These are phyloP conservation scores for Endotrypanum monterogeii DNA, from an alignment of 208 protist species.

Conservation along the genomic window DNA sequence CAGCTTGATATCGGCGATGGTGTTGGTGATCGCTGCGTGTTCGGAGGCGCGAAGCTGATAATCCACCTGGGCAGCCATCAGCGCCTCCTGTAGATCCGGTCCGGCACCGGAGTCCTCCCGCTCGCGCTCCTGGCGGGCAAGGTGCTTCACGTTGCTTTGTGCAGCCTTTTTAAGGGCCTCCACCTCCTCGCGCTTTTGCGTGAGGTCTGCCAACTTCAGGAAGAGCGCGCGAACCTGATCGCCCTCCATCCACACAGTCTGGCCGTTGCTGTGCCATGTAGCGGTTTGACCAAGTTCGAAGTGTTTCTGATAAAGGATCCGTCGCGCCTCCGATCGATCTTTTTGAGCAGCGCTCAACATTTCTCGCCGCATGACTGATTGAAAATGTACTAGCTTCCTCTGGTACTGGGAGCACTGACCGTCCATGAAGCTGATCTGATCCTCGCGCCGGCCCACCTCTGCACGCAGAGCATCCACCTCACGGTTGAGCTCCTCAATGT, in stretches of 20 bases:
- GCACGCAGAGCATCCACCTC: constrained; percentile 22
- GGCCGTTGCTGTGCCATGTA: constrained; percentile 47
- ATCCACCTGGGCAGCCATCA: constrained; percentile 59
- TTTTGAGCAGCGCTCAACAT: constrained; percentile 54
- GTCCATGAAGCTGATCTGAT: constrained; percentile 32
- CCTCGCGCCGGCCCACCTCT: constrained; percentile 34
- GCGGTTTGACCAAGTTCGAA: constrained; percentile 82
- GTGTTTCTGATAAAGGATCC: constrained; percentile 60
- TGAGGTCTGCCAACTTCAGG: constrained; percentile 44
- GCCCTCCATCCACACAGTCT: constrained; percentile 79
- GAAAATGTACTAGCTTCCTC: constrained; percentile 42
- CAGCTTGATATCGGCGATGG: constrained; percentile 38
- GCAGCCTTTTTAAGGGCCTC: constrained; percentile 61
- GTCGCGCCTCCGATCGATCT: constrained; percentile 48
- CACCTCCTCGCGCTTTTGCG: constrained; percentile 10
- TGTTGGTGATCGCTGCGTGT: constrained; percentile 48
- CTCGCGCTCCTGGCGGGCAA: constrained; percentile 51
- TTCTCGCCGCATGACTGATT: constrained; percentile 48
- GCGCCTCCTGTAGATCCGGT: constrained; percentile 34
- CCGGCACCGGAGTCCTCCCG: constrained; percentile 51
- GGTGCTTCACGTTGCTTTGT: constrained; percentile 53
- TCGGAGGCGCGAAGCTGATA: constrained; percentile 57
- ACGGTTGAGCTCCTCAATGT: constrained; percentile 58
- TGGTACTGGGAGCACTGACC: constrained; percentile 27
- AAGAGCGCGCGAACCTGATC: constrained; percentile 53